Evolutionary conservation across 495 filamentous ascomycete species (phyloP).

Genomic region (Alectoria sarmentosa): DNA sequence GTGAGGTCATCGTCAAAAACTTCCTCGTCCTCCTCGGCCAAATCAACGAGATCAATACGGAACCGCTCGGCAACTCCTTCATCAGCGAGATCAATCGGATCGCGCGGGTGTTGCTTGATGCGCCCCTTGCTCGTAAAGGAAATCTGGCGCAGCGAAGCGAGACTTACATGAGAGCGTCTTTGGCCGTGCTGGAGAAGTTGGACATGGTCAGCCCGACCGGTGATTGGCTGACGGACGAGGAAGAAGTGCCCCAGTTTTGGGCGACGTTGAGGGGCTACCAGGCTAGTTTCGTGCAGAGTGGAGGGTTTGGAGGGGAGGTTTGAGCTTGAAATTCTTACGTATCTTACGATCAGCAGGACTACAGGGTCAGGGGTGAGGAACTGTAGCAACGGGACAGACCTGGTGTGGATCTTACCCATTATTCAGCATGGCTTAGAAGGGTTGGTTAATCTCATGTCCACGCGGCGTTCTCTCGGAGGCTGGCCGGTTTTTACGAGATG

Average conservation of each 20-base stretch:
- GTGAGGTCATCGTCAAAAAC: constrained; percentile 67
- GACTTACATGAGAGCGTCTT: constrained; percentile 57
- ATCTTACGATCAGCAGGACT: not conserved
- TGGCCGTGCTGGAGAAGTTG: constrained; percentile 63
- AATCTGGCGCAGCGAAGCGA: constrained; percentile 50
- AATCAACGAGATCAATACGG: constrained; percentile 72
- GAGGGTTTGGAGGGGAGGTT: constrained; percentile 33
- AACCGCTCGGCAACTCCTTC: constrained; percentile 70
- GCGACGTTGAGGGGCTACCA: constrained; percentile 68
- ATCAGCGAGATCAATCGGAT: constrained; percentile 67
- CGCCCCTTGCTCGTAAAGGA: constrained; percentile 50
- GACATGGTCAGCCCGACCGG: constrained; percentile 39
- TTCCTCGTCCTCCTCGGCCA: constrained; percentile 60
- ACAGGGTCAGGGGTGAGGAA: too few relatives aligned
- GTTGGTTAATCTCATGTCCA: not conserved
- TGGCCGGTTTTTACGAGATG: not conserved
- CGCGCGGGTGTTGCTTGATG: constrained; percentile 64
- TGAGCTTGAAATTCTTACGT: not conserved
- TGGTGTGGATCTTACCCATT: not conserved
- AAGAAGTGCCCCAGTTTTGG: constrained; percentile 60
- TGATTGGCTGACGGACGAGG: constrained; percentile 54
- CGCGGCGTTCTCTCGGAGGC: not conserved
- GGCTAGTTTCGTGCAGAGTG: constrained; percentile 58
- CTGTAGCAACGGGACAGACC: not conserved
- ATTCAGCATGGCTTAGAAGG: not conserved